Evolutionary conservation across 441 rosid species (phyloP).

Genomic region (Adansonia grandidieri): DNA sequence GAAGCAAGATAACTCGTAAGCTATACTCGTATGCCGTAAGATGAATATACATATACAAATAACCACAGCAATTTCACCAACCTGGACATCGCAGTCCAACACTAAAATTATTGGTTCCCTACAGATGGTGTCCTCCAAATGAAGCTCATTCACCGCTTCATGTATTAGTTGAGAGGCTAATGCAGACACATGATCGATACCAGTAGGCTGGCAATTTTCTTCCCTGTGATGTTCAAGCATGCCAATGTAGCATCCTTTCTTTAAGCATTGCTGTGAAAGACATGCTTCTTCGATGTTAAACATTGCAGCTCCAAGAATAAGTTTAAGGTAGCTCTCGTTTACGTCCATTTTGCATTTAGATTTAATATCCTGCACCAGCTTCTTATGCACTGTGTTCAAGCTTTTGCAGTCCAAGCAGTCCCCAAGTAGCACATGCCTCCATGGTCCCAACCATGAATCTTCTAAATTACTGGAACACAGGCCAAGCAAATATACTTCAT

Average conservation of each 20-base stretch:
- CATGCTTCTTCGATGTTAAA: conserved; percentile 48
- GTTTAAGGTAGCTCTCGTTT: conserved; percentile 63
- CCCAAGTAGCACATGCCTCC: conserved; percentile 77
- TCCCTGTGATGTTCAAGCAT: conserved; percentile 45
- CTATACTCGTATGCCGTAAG: not conserved
- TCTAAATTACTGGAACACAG: conserved; percentile 64
- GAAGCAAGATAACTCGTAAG: conserved; percentile 8
- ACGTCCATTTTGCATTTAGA: conserved; percentile 72
- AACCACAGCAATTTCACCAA: conserved; percentile 34
- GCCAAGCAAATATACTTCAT: conserved; percentile 9
- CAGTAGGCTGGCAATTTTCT: conserved; percentile 41
- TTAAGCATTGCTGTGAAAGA: conserved; percentile 48
- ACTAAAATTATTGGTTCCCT: conserved; percentile 83
- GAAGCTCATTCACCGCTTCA: conserved; percentile 67
- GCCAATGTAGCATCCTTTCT: conserved; percentile 68
- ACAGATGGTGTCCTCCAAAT: conserved; percentile 41
- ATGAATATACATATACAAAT: not conserved
- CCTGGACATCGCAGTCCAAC: conserved; percentile 88
- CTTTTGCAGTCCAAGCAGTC: conserved; percentile 50
- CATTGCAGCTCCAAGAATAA: conserved; percentile 62
- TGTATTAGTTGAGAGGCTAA: conserved; percentile 64
- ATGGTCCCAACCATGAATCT: conserved; percentile 88
- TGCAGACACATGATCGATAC: conserved; percentile 38
- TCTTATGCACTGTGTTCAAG: conserved; percentile 54
- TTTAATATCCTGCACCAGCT: conserved; percentile 61